These are phyloP conservation scores for Monocercomonoides exilis DNA, from an alignment of 78 protist genomes.

Conservation along the genomic window DNA sequence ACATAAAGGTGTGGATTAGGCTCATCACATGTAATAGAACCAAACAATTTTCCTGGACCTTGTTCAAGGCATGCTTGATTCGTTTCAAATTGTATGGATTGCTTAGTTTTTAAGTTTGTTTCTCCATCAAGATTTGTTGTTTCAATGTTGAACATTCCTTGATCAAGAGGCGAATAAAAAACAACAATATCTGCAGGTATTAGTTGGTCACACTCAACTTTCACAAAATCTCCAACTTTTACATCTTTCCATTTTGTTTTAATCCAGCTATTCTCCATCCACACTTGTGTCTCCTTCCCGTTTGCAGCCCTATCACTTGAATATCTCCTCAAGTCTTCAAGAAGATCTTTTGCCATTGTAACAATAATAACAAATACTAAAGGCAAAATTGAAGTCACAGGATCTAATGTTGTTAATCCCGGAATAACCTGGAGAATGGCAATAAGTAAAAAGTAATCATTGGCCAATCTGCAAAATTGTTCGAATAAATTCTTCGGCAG, in stretches of 20 bases:
- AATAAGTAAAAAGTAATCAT: conserved; percentile 64
- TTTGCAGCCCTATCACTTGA: conserved; percentile 27
- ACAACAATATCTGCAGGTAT: conserved; percentile 77
- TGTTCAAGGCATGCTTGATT: not conserved
- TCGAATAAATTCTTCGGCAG: conserved; percentile 20
- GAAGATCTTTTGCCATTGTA: conserved; percentile 7
- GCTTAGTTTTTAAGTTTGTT: conserved; percentile 2
- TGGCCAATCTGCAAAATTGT: conserved; percentile 42
- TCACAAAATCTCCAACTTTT: conserved; percentile 58
- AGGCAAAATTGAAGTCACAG: conserved; percentile 14
- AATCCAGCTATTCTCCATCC: not conserved
- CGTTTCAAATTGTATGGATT: not conserved
- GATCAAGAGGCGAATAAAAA: conserved; percentile 40
- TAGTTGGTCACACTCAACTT: conserved; percentile 40
- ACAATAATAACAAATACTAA: not conserved
- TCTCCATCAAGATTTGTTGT: conserved; percentile 82
- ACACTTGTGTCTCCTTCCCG: not conserved
- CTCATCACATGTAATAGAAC: no score
- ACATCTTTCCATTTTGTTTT: conserved; percentile 18
- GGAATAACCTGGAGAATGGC: conserved; percentile 53
- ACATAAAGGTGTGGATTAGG: no score
- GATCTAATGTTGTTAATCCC: conserved; percentile 47
- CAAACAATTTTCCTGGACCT: not conserved
- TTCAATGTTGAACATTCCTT: conserved; percentile 76
- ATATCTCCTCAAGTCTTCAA: conserved; percentile 33